Evolutionary conservation across 768 basidiomycete species (phyloP), one percentile per base, ranked within the genome.

Genomic region (Lentinus tigrinus): DNA sequence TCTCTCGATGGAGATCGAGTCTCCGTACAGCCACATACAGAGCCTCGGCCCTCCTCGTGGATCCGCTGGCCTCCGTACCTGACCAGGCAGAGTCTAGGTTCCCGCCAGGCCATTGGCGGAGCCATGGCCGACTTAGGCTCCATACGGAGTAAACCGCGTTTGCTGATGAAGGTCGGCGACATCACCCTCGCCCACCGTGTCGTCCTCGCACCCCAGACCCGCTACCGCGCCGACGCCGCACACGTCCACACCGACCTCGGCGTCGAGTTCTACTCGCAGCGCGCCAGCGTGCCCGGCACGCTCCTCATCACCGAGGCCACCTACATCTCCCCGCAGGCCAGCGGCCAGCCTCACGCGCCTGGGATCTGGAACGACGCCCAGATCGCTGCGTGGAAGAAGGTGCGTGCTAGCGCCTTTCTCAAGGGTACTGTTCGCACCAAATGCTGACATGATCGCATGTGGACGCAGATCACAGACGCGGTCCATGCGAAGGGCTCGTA

Each of bases 281-380:
- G 83, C 1, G 75, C 72, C 6, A 70, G 72, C 27, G 62, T 66
- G 0, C 75, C 80, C 0, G 85, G 85, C 0, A 84, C 80, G 0
- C 69, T 87, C 13, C 69, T 84, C 46, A 76, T 89, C 50, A 70
- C 83, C 3, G 85, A 88, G 68, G 85, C 75, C 0, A 83, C 83
- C 4, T 72, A 78, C 47, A 79, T 89, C 48, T 78, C 81, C 0
- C 66, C 69, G 1, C 62, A 77, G 14, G 83, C 84, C 0, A 82
- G 79, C 4, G 85, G 83, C 2, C 75, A 72, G 42, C 48, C 54
- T 2, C 69, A 81, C 53, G 76, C 80, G 0, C 88, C 88, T 1
- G 89, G 88, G 1, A 82, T 89, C 54, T 89, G 80, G 75, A 82
- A 68, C 16, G 67, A 78, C 2, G 82, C 78, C n/a, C 88, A 92